A percentile compares a stretch with the other conserved stretches of the same genome.
Evolutionary conservation across 352 stramenopile genomes (phyloP).

Genomic region (Phytophthora idaei): DNA sequence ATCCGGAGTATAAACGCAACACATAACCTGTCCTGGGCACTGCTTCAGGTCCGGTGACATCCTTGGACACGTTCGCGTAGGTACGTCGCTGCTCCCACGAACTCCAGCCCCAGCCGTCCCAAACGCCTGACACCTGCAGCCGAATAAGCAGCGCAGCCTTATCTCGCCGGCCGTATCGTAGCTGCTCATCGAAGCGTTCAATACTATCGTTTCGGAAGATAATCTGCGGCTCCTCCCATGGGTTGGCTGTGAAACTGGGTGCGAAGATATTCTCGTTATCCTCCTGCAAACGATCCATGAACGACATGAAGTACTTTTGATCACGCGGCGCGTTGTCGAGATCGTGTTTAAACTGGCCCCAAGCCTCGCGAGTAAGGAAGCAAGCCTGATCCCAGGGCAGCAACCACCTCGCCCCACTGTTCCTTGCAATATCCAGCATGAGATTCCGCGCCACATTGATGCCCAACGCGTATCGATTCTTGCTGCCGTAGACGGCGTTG

Average conservation of each 20-base stretch:
- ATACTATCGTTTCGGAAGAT: slow-evolving; percentile 56
- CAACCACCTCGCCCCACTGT: slow-evolving; percentile 48
- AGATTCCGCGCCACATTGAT: slow-evolving; percentile 56
- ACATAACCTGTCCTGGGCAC: slow-evolving; percentile 52
- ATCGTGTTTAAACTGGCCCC: slow-evolving; percentile 46
- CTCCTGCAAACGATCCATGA: slow-evolving; percentile 52
- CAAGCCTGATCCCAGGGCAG: slow-evolving; percentile 64
- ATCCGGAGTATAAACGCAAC: slow-evolving; percentile 53
- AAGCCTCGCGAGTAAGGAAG: slow-evolving; percentile 50
- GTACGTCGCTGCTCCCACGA: slow-evolving; percentile 47
- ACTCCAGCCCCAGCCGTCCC: slow-evolving; percentile 56
- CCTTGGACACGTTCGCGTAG: slow-evolving; percentile 44
- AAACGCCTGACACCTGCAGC: slow-evolving; percentile 46
- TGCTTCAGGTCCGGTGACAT: slow-evolving; percentile 30
- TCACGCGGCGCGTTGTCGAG: slow-evolving; percentile 20
- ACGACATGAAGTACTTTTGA: slow-evolving; percentile 60
- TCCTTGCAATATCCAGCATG: slow-evolving; percentile 49
- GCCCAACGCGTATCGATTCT: slow-evolving; percentile 57
- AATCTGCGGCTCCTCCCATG: slow-evolving; percentile 63
- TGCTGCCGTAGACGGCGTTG: slow-evolving; percentile 52
- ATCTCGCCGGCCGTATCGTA: slow-evolving; percentile 58
- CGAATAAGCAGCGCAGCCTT: slow-evolving; percentile 55
- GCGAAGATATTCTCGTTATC: slow-evolving; percentile 57
- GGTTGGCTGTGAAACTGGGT: slow-evolving; percentile 33
- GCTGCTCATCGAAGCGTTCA: slow-evolving; percentile 58